These are phyloP conservation scores for Xylaria bambusicola DNA, from an alignment of 495 filamentous ascomycete genomes.

Conservation along the genomic window DNA sequence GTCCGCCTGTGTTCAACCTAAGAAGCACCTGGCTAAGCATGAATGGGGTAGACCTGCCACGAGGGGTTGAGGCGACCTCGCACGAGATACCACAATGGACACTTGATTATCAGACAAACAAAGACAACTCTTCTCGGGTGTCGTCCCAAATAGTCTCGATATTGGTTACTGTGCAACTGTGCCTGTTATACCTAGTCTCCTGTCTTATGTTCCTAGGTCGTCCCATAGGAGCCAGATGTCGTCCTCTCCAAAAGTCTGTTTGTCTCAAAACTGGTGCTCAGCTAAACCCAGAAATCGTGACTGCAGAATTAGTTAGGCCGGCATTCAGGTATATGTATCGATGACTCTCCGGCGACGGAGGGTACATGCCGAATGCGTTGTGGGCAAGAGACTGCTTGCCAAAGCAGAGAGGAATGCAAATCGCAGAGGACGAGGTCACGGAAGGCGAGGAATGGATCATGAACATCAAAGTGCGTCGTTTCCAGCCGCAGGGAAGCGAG, in stretches of 20 bases:
- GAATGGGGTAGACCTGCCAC: slow-evolving; percentile 16
- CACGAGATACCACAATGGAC: slow-evolving; percentile 24
- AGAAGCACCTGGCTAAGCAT: slow-evolving; percentile 18
- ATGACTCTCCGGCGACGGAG: slow-evolving; percentile 11
- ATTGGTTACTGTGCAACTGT: slow-evolving; percentile 31
- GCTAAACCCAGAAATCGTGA: background rate
- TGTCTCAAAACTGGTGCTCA: background rate
- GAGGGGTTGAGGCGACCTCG: slow-evolving; percentile 24
- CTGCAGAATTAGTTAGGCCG: background rate
- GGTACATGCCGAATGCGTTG: slow-evolving; percentile 8
- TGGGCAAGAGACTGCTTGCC: slow-evolving; percentile 15
- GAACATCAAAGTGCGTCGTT: slow-evolving; percentile 16
- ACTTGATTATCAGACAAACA: slow-evolving; percentile 18
- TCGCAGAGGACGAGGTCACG: slow-evolving; percentile 18
- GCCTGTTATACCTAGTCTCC: slow-evolving; percentile 23
- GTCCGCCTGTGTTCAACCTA: slow-evolving; percentile 12
- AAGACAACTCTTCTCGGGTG: slow-evolving; percentile 4
- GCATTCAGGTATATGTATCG: slow-evolving; percentile 16
- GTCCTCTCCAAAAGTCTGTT: background rate
- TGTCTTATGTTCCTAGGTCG: slow-evolving; percentile 20
- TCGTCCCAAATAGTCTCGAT: slow-evolving; percentile 19
- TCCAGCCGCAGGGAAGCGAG: slow-evolving; percentile 23
- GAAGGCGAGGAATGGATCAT: slow-evolving; percentile 22
- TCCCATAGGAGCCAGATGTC: slow-evolving; percentile 12
- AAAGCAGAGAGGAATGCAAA: slow-evolving; percentile 26